Base-by-base conservation (phyloP, 1,139 yeast species). In the Candida dubliniensis region DNA sequence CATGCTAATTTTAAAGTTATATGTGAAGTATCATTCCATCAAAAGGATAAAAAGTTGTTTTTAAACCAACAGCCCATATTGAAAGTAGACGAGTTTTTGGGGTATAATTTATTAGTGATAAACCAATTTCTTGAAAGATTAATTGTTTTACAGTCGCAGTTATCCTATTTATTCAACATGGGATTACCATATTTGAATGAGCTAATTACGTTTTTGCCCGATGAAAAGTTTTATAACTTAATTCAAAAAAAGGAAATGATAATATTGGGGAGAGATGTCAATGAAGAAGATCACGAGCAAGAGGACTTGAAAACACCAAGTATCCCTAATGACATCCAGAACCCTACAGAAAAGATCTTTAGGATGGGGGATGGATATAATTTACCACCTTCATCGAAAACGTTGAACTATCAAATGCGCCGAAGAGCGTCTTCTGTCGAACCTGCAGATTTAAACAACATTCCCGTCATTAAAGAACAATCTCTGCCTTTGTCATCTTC, bases 71-170 rank as follows among this genome's bases (percentile, higher is more conserved):
- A 64, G 42, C 69, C 70, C 0, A 56, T 72, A 0, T 52, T 71
- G 11, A 56, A 54, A 23, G 48, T 72, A 5, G 52, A 58, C 2
- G 56, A 63, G 23, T 67, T 73, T 46, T 56, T 68, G 27, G 55
- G 55, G 5, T 59, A 62, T 43, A 67, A 62, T 44, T 52, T 74
- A 11, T 53, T 60, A 7, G 58, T 56, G 4, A 57, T 74, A 29
- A 74, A 74, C 48, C 70, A 65, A 40, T 73, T 69, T 45, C 56
- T 74, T 27, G 79, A 74, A 50, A 66, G 69, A 47, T 46, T 71
- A 35, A 71, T 74, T 14, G 52, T 48, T 11, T 51, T 71, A n/a
- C 77, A 71, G 48, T 40, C 49, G 5, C 63, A 62, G 10, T 47
- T 74, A 8, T 43, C 56, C 2, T 53, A 52, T 1, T 44, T 73